Conservation (phyloP, 2,329 filamentous ascomycete genomes). For the Boeremia lycopersici region DNA sequence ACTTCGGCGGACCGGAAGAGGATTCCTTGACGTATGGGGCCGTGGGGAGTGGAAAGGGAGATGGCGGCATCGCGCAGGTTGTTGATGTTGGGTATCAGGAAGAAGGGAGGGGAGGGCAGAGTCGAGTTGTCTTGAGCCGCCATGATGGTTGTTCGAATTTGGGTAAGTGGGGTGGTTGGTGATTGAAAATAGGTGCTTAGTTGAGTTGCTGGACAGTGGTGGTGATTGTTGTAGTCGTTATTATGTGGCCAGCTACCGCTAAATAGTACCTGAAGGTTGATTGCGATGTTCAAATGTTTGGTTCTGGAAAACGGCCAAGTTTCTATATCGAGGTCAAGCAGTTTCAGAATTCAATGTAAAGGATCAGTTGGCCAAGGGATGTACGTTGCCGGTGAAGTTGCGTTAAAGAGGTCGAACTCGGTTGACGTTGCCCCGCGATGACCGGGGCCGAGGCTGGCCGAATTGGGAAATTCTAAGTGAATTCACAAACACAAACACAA, state of each 20-base stretch:
- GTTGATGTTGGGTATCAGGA: constrained; percentile 37
- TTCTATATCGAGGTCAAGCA: not conserved
- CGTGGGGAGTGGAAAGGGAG: constrained; percentile 35
- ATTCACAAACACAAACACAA: not conserved
- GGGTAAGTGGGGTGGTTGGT: not conserved
- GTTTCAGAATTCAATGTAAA: not conserved
- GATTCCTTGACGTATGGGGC: constrained; percentile 57
- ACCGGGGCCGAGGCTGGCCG: constrained; percentile 3
- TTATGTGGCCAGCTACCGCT: not conserved
- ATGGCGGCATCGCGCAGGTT: constrained; percentile 46
- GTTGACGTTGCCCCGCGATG: constrained; percentile 1
- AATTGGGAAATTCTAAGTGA: not conserved
- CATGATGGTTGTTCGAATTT: not conserved
- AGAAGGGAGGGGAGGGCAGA: constrained; percentile 39
- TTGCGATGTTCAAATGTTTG: not conserved
- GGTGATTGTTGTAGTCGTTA: not conserved
- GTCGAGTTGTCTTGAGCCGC: not conserved
- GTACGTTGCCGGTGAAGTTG: not conserved
- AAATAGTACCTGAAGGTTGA: not conserved
- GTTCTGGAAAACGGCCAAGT: not conserved
- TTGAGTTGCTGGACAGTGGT: not conserved
- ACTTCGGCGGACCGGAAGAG: constrained; percentile 75
- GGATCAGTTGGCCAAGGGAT: no score
- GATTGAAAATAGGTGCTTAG: not conserved
- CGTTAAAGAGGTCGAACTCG: not conserved